Evolutionary conservation across 352 stramenopile species (phyloP).

Genomic region (Pythium chondricola): DNA sequence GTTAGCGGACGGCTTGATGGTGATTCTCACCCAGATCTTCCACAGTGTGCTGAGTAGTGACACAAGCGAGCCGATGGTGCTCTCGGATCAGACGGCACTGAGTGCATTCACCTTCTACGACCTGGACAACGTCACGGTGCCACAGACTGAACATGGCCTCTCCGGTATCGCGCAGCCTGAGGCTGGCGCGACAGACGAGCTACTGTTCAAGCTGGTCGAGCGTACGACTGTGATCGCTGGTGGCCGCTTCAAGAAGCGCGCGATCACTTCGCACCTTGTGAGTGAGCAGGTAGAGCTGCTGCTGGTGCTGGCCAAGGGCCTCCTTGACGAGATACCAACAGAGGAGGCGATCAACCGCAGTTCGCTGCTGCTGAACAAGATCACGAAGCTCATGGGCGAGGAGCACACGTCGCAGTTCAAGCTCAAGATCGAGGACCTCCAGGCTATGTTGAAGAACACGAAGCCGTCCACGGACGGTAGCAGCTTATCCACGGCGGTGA

Average conservation of each 20-base stretch:
- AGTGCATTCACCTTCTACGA: constrained; percentile 55
- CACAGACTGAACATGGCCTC: constrained; percentile 28
- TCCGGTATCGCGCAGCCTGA: constrained; percentile 19
- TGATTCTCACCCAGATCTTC: constrained; percentile 55
- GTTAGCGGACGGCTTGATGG: constrained; percentile 40
- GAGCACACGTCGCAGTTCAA: constrained; percentile 58
- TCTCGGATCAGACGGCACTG: constrained; percentile 10
- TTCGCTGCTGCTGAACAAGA: constrained; percentile 32
- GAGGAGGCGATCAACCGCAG: constrained; percentile 37
- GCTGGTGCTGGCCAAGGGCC: constrained; percentile 49
- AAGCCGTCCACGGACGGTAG: constrained; percentile 18
- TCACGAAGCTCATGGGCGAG: constrained; percentile 30
- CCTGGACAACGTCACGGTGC: constrained; percentile 24
- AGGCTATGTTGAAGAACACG: constrained; percentile 12
- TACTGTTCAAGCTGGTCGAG: constrained; percentile 55
- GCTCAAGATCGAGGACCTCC: constrained; percentile 27
- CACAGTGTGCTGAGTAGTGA: constrained; percentile 18
- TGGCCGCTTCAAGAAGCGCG: constrained; percentile 48
- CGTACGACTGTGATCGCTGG: constrained; percentile 50
- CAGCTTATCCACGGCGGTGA: constrained; percentile 26
- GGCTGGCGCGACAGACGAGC: constrained; percentile 34
- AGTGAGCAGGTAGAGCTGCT: constrained; percentile 56
- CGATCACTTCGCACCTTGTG: constrained; percentile 35
- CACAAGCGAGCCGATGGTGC: constrained; percentile 2
- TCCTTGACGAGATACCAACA: constrained; percentile 35